Base-by-base conservation (phyloP, 2,329 filamentous ascomycete genomes). In the Akanthomyces lecanii region DNA sequence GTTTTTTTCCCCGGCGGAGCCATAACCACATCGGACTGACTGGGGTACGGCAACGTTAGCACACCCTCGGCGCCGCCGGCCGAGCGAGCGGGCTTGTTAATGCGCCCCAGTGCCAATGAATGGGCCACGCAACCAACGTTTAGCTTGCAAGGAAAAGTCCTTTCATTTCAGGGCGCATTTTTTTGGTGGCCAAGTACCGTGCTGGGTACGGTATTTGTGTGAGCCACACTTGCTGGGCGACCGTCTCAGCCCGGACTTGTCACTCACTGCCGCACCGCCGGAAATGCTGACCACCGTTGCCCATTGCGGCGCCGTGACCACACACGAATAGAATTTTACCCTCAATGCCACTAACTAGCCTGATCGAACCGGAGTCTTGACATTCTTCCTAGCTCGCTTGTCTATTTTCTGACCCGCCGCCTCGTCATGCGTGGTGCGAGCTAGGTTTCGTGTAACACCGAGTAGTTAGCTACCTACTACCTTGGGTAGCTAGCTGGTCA, bases 351-450 rank as follows among this genome's bases (percentile, higher is more conserved):
- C 12, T 48, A 25, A 25, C 28, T 59, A 51, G 30, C 44, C 33
- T 51, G 38, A 45, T 54, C 48, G 16, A 23, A 23, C 47, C 50
- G 59, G 59, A 54, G 59, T 54, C 50, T 47, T 54, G n/a, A 36
- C 5, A 4, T n/a, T 28, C 10, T 47, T 8, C 5, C 6, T 36
- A 33, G 25, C 23, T 30, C 14, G 7, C 28, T 38, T 21, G 23
- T 21, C 18, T 21, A 42, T 36, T 52, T 48, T 47, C 40, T 38
- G 38, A 30, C 36, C 57, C 56, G 23, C 45, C 57, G 7, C 36
- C 21, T 59, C 56, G 45, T 50, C 45, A 59, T 59, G 33, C 56
- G 36, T 28, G 44, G 16, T 47, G 28, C 21, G 1, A 33, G 33
- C 12, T 28, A 25, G 10, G 21, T 50, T 50, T 18, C 30, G 0